phyloP scores from a whole-genome alignment of 176 grass and related monocot genomes.

The Zizania latifolia region DNA sequence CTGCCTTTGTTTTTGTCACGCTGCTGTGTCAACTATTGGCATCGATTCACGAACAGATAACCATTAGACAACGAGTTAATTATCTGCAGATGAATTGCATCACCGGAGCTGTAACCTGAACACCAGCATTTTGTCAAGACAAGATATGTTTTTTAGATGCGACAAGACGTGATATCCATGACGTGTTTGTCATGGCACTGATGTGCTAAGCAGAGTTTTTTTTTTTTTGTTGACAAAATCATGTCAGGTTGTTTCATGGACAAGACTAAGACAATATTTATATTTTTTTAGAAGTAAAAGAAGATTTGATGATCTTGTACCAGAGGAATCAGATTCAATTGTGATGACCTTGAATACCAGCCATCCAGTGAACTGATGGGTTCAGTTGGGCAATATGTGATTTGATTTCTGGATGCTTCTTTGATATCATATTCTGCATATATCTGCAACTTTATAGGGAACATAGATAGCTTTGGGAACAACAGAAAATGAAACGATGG shows the following conservation, averaged over 20 bases:
- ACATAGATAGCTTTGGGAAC: no score
- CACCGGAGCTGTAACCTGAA: not conserved
- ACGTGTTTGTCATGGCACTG: no score
- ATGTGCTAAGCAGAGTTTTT: no score
- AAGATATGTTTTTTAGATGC: no score
- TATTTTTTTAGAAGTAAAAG: no score
- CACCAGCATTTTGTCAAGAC: not conserved
- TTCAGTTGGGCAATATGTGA: not conserved
- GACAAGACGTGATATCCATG: no score
- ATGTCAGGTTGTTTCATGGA: no score
- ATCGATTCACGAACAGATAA: not conserved
- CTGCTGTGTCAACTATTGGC: not conserved
- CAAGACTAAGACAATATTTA: no score
- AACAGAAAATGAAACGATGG: not conserved
- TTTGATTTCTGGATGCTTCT: not conserved
- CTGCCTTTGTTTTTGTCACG: not conserved
- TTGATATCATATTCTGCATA: not conserved
- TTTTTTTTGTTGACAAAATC: no score
- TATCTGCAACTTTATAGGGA: not conserved
- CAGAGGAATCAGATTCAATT: constrained; percentile 23
- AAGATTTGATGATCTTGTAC: not conserved
- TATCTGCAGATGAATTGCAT: not conserved
- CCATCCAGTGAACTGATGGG: not conserved
- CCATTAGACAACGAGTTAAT: not conserved
- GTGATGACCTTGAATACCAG: not conserved